Base-by-base conservation (phyloP, 169 alveolate genomes). In the Plasmodium falciparum region DNA sequence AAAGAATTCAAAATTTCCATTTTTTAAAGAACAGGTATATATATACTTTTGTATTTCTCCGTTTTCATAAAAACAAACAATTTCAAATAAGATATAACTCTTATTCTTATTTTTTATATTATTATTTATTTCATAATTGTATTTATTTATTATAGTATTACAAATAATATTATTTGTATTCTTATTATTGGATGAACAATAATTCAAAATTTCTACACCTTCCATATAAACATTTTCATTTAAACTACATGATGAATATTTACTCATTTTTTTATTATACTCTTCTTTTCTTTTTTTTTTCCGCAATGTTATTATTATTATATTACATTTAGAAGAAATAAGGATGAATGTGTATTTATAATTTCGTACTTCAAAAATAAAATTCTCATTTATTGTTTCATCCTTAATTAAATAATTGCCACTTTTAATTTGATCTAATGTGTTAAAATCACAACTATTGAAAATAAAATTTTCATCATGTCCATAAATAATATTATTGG, bases 11-110 rank as follows among this genome's bases (percentile, higher is more conserved):
- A 83, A 72, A 11, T 69, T 22, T 11, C 59, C 22, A 58, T 83
- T 72, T 61, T 83, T 83, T 22, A 45, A 17, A 9, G 91, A 20
- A 49, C 91, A 83, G 3, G 59, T 63, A 83, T 69, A 70, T n/a
- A 17, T 67, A 61, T 83, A 83, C 22, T 70, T 83, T 47, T 70
- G 69, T 11, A 70, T 63, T 8, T 9, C 59, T 5, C 83, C 83
- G 20, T 83, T 69, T 69, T 83, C 39, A 33, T 69, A 70, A 50
- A 69, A 83, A 17, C 91, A 83, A 4, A 83, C 17, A 8, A 83
- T 24, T 72, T 83, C 91, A 62, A 83, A 63, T 26, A 83, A 12
- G 17, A 59, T 13, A 56, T 8, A 83, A 50, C 78, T 69, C 56
- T 62, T 45, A 58, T 33, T 83, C 45, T 17, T 24, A 22, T 49